phyloP scores from a whole-genome alignment of 2,329 filamentous ascomycete species.

The Aspergillus clavatus region DNA sequence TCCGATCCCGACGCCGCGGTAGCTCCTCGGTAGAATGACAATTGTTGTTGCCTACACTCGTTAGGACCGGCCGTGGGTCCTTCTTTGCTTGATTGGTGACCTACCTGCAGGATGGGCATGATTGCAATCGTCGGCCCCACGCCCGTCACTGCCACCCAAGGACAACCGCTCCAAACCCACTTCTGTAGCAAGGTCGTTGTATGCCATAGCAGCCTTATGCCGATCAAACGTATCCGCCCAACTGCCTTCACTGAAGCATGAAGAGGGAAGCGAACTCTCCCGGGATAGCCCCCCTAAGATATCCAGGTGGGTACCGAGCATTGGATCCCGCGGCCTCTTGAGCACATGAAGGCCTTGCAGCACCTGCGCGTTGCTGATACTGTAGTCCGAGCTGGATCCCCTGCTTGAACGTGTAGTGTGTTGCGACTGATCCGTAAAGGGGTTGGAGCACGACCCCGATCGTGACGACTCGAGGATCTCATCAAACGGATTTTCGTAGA shows the following conservation, averaged over 20 bases:
- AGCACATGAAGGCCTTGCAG: not conserved
- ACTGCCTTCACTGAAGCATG: constrained; percentile 17
- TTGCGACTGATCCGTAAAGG: constrained; percentile 7
- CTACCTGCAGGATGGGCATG: constrained; percentile 3
- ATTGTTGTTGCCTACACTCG: too few relatives aligned
- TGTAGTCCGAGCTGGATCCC: constrained; percentile 13
- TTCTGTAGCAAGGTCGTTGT: constrained; percentile 27
- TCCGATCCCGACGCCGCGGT: constrained; percentile 15
- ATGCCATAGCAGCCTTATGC: constrained; percentile 22
- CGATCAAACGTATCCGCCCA: constrained; percentile 23
- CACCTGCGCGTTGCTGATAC: constrained; percentile 1
- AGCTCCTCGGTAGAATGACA: not conserved
- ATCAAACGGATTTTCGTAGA: constrained; percentile 14
- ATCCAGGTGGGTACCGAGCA: constrained; percentile 1
- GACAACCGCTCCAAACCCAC: constrained; percentile 20
- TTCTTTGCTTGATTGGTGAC: too few relatives aligned
- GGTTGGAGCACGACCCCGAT: constrained; percentile 10
- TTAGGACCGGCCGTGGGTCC: too few relatives aligned
- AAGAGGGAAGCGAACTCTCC: constrained; percentile 17
- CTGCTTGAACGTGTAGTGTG: constrained; percentile 5
- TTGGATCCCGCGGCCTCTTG: constrained; percentile 10
- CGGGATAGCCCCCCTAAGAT: constrained; percentile 16
- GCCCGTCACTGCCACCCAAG: constrained; percentile 5
- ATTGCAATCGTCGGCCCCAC: not conserved
- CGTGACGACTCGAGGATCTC: constrained; percentile 10